These are phyloP conservation scores for Fusarium humuli DNA, from an alignment of 2,329 filamentous ascomycete species.

Conservation along the genomic window DNA sequence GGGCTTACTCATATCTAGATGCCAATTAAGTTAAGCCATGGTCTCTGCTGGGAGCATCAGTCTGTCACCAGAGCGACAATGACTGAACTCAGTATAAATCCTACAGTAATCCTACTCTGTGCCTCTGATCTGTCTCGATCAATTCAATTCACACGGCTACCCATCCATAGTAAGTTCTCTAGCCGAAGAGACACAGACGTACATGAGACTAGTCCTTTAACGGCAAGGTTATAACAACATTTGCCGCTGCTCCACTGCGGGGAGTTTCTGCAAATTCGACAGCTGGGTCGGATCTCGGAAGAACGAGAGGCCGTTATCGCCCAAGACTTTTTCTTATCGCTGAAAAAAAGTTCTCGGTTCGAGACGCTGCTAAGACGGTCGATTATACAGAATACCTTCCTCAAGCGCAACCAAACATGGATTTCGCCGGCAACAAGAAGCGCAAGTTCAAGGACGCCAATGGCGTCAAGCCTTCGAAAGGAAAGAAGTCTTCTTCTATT, in stretches of 20 bases:
- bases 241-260: slow-evolving; percentile 42
- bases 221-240: slow-evolving; percentile 31
- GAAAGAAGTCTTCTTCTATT: slow-evolving; percentile 41
- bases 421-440: slow-evolving; percentile 57
- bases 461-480: slow-evolving; percentile 44
- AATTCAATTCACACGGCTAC: slow-evolving; percentile 12
- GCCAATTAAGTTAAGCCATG: not conserved
- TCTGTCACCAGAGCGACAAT: not conserved
- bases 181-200: not conserved
- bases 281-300: slow-evolving; percentile 16
- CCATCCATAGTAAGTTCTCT: not conserved
- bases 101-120: not conserved
- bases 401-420: slow-evolving; percentile 48
- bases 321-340: slow-evolving; percentile 42
- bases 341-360: slow-evolving; percentile 46
- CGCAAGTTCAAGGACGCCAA: slow-evolving; percentile 56
- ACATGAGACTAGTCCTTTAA: slow-evolving; percentile 26
- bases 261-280: slow-evolving; percentile 14
- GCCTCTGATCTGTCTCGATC: slow-evolving; percentile 1
- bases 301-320: slow-evolving; percentile 39
- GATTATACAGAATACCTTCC: slow-evolving; percentile 19
- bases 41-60: not conserved
- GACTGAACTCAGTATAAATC: not conserved
- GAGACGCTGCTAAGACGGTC: slow-evolving; percentile 24
- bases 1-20: not conserved